Conservation (phyloP, 257 asterid species). For the Solanum ossicruentum region DNA sequence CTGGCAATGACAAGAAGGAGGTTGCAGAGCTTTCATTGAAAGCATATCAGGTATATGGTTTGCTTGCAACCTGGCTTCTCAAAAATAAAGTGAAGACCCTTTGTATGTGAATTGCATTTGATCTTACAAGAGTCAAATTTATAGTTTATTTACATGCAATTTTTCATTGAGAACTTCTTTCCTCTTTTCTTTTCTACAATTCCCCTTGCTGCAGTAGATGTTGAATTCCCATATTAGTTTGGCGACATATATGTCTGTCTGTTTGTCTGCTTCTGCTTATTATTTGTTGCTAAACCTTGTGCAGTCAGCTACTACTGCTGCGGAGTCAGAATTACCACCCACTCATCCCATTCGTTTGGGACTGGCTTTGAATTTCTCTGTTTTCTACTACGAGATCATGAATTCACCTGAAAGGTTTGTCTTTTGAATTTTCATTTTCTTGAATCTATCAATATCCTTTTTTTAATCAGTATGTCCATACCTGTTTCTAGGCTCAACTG, state of each 20-base stretch:
- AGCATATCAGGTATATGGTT: conserved; percentile 42
- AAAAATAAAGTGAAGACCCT: not conserved
- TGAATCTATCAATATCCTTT: not conserved
- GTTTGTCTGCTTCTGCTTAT: conserved; percentile 2
- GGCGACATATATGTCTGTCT: not conserved
- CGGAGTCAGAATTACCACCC: conserved; percentile 76
- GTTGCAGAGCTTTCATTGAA: conserved; percentile 55
- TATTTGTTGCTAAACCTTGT: conserved; percentile 7
- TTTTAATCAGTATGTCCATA: not conserved
- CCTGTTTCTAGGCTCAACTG: not conserved
- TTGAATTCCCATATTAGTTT: not conserved
- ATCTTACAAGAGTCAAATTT: not conserved
- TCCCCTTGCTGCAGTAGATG: not conserved
- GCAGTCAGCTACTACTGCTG: conserved; percentile 65
- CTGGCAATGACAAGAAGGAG: conserved; percentile 43
- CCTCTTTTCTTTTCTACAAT: not conserved
- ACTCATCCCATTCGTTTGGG: conserved; percentile 95
- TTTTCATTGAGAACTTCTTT: not conserved
- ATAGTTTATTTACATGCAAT: not conserved
- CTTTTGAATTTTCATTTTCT: conserved; percentile 1
- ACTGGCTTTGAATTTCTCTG: conserved; percentile 82
- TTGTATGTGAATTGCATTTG: not conserved
- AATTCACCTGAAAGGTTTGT: conserved; percentile 82
- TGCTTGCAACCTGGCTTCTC: not conserved
- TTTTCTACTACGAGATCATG: conserved; percentile 80